phyloP scores from a whole-genome alignment of 1,284 basidiomycete genomes.

The Boletus calvinii region DNA sequence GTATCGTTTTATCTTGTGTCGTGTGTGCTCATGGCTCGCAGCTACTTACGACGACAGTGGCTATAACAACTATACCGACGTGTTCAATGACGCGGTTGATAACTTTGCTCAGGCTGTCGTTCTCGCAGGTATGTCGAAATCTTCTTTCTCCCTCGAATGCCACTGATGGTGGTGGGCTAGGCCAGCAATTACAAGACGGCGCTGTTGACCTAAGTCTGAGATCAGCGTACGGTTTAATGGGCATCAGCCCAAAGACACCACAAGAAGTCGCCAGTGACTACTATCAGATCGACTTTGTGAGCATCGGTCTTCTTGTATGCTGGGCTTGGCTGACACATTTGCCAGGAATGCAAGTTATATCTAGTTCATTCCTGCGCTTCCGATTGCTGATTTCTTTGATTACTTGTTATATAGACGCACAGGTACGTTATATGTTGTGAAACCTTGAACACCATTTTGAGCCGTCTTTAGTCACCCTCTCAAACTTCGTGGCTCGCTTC shows the following conservation, averaged over 20 bases:
- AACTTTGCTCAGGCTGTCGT: slow-evolving; percentile 43
- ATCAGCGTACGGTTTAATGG: slow-evolving; percentile 48
- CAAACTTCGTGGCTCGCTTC: slow-evolving; percentile 62
- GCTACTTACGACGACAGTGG: slow-evolving; percentile 54
- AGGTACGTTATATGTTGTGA: slow-evolving; percentile 19
- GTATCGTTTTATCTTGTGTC: background rate
- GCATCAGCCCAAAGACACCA: slow-evolving; percentile 42
- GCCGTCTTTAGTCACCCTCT: slow-evolving; percentile 48
- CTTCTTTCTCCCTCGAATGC: background rate
- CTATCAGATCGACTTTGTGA: slow-evolving; percentile 45
- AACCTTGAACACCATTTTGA: background rate
- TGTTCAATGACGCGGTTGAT: slow-evolving; percentile 42
- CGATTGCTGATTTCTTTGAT: slow-evolving; percentile 11
- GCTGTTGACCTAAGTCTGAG: slow-evolving; percentile 50
- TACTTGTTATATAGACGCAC: slow-evolving; percentile 19
- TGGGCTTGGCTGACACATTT: background rate
- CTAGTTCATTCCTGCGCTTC: background rate
- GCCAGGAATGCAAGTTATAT: slow-evolving; percentile 26
- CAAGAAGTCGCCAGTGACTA: slow-evolving; percentile 54
- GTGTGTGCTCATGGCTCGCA: slow-evolving; percentile 21
- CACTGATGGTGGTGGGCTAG: slow-evolving; percentile 26
- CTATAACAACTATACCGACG: slow-evolving; percentile 44
- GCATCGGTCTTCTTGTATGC: background rate
- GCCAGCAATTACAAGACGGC: slow-evolving; percentile 40
- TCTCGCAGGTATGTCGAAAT: slow-evolving; percentile 38